Evolutionary conservation across 2,329 filamentous ascomycete species (phyloP).

Genomic region (Cryphonectria carpinicola): DNA sequence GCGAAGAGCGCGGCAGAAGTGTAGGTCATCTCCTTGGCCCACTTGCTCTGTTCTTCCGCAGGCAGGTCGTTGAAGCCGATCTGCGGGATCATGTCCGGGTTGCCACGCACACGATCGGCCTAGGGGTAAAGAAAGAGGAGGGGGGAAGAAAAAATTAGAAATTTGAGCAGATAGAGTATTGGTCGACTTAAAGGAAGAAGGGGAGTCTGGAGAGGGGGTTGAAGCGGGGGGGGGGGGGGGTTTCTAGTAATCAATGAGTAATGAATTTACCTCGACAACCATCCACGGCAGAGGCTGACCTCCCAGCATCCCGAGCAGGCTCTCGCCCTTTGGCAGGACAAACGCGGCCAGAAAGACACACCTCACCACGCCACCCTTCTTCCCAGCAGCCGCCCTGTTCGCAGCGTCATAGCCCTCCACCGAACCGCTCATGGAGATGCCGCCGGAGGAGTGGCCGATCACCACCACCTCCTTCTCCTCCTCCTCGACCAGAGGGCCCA

Average conservation of each 20-base stretch:
- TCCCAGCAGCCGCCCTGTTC: slow-evolving; percentile 36
- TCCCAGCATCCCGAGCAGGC: slow-evolving; percentile 32
- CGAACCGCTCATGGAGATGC: slow-evolving; percentile 36
- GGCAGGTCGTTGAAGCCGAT: slow-evolving; percentile 31
- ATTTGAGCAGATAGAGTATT: background rate
- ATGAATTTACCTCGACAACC: slow-evolving; percentile 24
- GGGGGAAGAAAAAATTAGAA: too few species aligned
- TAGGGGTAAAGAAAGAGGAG: background rate
- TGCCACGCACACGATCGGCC: slow-evolving; percentile 26
- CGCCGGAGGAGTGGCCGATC: slow-evolving; percentile 40
- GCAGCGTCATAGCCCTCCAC: slow-evolving; percentile 37
- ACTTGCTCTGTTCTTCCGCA: slow-evolving; percentile 22
- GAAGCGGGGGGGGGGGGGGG: too few species aligned
- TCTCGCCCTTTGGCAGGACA: slow-evolving; percentile 32
- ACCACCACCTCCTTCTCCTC: slow-evolving; percentile 39
- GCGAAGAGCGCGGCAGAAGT: slow-evolving; percentile 30
- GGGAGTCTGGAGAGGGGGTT: background rate
- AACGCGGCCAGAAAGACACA: slow-evolving; percentile 37
- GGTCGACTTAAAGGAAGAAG: background rate
- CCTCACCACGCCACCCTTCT: slow-evolving; percentile 40
- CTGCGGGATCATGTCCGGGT: slow-evolving; percentile 22
- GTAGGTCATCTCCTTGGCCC: slow-evolving; percentile 25
- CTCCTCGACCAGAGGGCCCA: slow-evolving; percentile 32
- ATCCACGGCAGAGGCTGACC: slow-evolving; percentile 35
- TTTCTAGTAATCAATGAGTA: background rate